A percentile compares a stretch with the other conserved stretches of the same genome.
phyloP scores from a whole-genome alignment of 148 eudicot species.

The Silene conica region DNA sequence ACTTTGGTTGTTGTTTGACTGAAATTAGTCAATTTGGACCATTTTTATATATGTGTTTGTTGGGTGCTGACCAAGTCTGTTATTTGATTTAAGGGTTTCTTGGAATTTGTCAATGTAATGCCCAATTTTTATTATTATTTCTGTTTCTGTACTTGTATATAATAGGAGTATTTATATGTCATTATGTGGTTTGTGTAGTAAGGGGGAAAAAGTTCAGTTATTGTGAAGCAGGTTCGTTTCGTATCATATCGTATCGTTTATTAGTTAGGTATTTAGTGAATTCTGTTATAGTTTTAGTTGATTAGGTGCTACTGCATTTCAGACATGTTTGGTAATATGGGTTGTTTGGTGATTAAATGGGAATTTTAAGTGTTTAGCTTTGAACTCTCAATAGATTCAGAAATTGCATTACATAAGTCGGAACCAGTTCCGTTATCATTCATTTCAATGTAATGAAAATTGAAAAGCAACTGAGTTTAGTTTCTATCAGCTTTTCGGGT shows the following conservation, averaged over 20 bases:
- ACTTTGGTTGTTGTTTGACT: constrained; percentile 5
- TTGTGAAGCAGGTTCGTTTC: background rate
- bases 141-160: background rate
- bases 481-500: background rate
- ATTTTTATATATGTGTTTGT: background rate
- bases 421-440: background rate
- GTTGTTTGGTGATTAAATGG: background rate
- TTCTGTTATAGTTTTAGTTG: background rate
- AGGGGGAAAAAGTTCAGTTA: background rate
- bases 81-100: constrained; percentile 3
- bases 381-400: background rate
- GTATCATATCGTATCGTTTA: background rate
- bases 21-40: background rate
- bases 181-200: constrained; percentile 9
- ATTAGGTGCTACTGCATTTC: background rate
- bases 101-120: constrained; percentile 20
- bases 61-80: constrained; percentile 16
- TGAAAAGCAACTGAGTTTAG: background rate
- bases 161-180: background rate
- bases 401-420: background rate
- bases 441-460: background rate
- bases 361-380: background rate
- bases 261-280: background rate
- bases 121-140: background rate
- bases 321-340: background rate